These are phyloP conservation scores for Chaetomiaceae sp. DNA, from an alignment of 2,329 filamentous ascomycete species.

Conservation along the genomic window DNA sequence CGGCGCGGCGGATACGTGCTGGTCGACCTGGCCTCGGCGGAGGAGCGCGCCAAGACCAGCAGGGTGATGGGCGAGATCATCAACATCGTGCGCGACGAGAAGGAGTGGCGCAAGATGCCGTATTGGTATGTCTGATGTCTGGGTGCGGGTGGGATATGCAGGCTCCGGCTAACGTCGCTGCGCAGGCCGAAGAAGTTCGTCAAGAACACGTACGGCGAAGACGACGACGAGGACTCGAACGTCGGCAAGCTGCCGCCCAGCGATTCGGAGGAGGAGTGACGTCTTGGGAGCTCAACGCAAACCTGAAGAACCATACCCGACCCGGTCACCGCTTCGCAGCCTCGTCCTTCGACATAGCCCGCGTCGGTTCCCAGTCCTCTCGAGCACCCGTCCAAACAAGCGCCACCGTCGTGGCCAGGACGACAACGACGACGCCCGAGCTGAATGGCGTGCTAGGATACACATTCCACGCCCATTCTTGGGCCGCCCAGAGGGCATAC, in stretches of 20 bases:
- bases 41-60: constrained; percentile 56
- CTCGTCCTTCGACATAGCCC: constrained; percentile 15
- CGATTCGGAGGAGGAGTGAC: constrained; percentile 67
- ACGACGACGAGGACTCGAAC: constrained; percentile 69
- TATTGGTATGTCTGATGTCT: constrained; percentile 75
- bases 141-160: neutral
- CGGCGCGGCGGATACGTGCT: constrained; percentile 84
- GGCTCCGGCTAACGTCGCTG: constrained; percentile 17
- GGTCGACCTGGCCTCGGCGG: constrained; percentile 63
- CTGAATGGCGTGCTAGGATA: constrained; percentile 69
- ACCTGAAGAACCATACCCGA: neutral
- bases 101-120: constrained; percentile 78
- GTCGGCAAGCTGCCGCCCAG: constrained; percentile 82
- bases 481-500: constrained; percentile 66
- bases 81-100: constrained; percentile 89
- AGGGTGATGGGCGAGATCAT: constrained; percentile 85
- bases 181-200: constrained; percentile 74
- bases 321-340: constrained; percentile 19
- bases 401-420: constrained; percentile 62
- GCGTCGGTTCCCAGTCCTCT: constrained; percentile 12
- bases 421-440: constrained; percentile 62
- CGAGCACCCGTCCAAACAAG: constrained; percentile 56
- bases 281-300: constrained; percentile 12
- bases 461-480: constrained; percentile 93
- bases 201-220: constrained; percentile 58